Base-by-base conservation (phyloP, 108 stramenopile genomes). In the Conticribra weissflogii region DNA sequence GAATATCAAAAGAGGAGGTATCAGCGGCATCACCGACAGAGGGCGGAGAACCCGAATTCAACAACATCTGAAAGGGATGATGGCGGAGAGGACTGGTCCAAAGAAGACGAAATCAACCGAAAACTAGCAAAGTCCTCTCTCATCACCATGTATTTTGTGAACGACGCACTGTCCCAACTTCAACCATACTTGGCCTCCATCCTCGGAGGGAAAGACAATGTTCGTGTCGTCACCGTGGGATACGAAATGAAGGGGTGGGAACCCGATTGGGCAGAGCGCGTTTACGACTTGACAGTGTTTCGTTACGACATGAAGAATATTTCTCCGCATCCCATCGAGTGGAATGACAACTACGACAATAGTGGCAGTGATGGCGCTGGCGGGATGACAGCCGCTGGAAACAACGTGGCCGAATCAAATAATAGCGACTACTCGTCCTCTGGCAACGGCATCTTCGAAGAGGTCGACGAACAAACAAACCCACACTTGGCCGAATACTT, bases 81-180 rank as follows among this genome's bases (percentile, higher is more conserved):
- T n/a, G n/a, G n/a, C n/a, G n/a, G n/a, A n/a, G n/a, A n/a, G 22
- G 61, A 55, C 53, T 56, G 51, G 28, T 53, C 54, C 22, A 47
- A 61, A 23, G 23, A 56, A 41, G 68, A 78, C 30, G 44, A 36
- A 22, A 63, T 90, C 28, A 72, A 73, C 17, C 31, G 19, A 12
- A 51, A 54, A 59, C 8, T 78, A 45, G 12, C 55, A n/a, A 31
- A 79, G 14, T 81, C 89, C 8, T 90, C 87, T 14, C 68, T 95
- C 48, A 69, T 95, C 52, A 95, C 91, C 62, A 87, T 88, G 86
- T 92, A 92, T 69, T 92, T 95, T 81, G 88, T 89, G 15, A 66
- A 78, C 28, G 83, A 87, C 14, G 91, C 89, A 30, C 58, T 95
- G 48, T 34, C 66, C 27, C 74, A 81, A 51, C 59, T 95, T 9